phyloP scores from a whole-genome alignment of 345 rosid genomes.

The Gossypium mustelinum region DNA sequence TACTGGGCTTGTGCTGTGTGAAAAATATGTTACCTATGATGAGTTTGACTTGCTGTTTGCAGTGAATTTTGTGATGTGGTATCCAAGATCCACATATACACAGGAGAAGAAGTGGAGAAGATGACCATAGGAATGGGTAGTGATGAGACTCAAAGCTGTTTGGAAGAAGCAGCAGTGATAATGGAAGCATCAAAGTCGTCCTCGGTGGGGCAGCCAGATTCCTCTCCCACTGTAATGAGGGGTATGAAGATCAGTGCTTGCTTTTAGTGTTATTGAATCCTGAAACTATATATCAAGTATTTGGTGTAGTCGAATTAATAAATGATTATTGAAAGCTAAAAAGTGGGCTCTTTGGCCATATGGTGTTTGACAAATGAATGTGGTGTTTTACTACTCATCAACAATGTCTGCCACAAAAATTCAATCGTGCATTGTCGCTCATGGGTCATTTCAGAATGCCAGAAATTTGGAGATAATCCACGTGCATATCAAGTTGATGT shows the following conservation, averaged over 20 bases:
- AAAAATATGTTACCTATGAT: neutral
- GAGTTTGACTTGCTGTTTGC: conserved; percentile 1
- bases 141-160: conserved; percentile 84
- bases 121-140: conserved; percentile 47
- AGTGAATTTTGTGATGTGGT: conserved; percentile 85
- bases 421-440: too few species aligned
- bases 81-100: conserved; percentile 76
- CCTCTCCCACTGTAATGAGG: conserved; percentile 52
- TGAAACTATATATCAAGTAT: too few species aligned
- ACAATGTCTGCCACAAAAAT: too few species aligned
- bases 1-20: neutral
- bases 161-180: conserved; percentile 65
- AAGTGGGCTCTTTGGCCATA: too few species aligned
- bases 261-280: too few species aligned
- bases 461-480: too few species aligned
- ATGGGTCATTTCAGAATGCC: too few species aligned
- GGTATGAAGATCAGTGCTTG: conserved; percentile 21
- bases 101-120: conserved; percentile 85
- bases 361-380: too few species aligned
- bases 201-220: conserved; percentile 79
- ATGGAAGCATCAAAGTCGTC: conserved; percentile 89
- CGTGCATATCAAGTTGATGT: too few species aligned
- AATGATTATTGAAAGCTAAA: too few species aligned
- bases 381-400: too few species aligned
- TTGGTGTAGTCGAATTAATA: too few species aligned